Base-by-base conservation (phyloP, 768 basidiomycete genomes). In the Tephrocybe sp. region DNA sequence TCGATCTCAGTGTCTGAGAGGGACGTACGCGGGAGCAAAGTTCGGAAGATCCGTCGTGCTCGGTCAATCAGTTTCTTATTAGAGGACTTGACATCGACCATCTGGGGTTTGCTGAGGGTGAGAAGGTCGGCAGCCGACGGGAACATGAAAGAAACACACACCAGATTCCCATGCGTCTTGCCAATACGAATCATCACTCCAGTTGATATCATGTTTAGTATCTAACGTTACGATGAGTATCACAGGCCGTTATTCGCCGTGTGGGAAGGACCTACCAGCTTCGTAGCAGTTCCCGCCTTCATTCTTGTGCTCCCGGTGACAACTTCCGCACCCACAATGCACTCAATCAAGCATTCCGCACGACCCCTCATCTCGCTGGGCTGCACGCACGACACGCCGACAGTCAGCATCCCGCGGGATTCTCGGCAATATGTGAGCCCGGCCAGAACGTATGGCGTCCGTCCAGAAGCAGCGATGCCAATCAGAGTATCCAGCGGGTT, bases 241-340 rank as follows among this genome's bases (percentile, higher is more conserved):
- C 34, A 9, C 17, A 39, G 1, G n/a, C 17, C 12, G 3, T 44
- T 11, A 14, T 49, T 21, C 7, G 15, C 4, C 7, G 7, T 12
- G 15, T 36, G 34, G 40, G 28, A 34, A 48, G 11, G 24, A 46
- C 59, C 14, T 33, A 68, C 70, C 64, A 70, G 61, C 55, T 71
- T 71, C 10, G 70, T 71, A 20, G 67, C 70, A n/a, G 68, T 70
- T 6, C 70, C 70, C 11, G 68, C 66, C 56, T 71, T 70, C 60
- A 71, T 55, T 15, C 70, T 62, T 38, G 68, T 65, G 42, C 67
- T 69, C n/a, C 70, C 68, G 1, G 69, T 63, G 11, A 70, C 61
- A 23, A 66, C 55, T 45, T 69, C 70, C 3, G 68, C 60, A 10
- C 69, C 70, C 1, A 66, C 65, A 11, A 65, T 50, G 36, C 66